A percentile compares a stretch with the other conserved stretches of the same genome.
phyloP scores from a whole-genome alignment of 257 asterid genomes.

The Paulownia fortunei region DNA sequence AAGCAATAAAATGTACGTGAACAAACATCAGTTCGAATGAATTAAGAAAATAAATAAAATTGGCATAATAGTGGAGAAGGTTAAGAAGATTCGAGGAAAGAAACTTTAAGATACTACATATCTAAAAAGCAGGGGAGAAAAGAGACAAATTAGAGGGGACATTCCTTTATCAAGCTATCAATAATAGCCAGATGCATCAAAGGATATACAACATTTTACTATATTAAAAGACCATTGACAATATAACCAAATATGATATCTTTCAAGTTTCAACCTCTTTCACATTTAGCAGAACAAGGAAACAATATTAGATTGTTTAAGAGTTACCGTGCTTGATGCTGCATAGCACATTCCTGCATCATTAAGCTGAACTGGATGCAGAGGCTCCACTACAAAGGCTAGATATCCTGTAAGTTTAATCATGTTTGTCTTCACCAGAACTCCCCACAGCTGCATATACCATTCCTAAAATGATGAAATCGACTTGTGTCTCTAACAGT shows the following conservation, averaged over 20 bases:
- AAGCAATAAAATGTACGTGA: background rate
- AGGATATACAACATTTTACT: background rate
- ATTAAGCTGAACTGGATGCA: background rate
- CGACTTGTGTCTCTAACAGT: slow-evolving; percentile 74
- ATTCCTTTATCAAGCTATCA: background rate
- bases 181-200: background rate
- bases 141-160: background rate
- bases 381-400: background rate
- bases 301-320: background rate
- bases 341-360: background rate
- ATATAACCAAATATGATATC: background rate
- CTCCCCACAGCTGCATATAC: slow-evolving; percentile 78
- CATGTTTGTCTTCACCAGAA: slow-evolving; percentile 59
- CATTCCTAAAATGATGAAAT: slow-evolving; percentile 79
- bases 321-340: slow-evolving; percentile 18
- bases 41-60: too few species aligned
- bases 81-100: too few species aligned
- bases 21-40: background rate
- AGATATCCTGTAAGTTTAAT: background rate
- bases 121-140: background rate
- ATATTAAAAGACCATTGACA: background rate
- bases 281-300: background rate
- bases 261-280: slow-evolving; percentile 2
- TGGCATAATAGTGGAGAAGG: too few species aligned
- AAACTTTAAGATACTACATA: too few species aligned